A percentile compares a stretch with the other conserved stretches of the same genome.
These are phyloP conservation scores for Calamus simplicifolius DNA, from an alignment of 176 grass and related monocot genomes.

Conservation along the genomic window DNA sequence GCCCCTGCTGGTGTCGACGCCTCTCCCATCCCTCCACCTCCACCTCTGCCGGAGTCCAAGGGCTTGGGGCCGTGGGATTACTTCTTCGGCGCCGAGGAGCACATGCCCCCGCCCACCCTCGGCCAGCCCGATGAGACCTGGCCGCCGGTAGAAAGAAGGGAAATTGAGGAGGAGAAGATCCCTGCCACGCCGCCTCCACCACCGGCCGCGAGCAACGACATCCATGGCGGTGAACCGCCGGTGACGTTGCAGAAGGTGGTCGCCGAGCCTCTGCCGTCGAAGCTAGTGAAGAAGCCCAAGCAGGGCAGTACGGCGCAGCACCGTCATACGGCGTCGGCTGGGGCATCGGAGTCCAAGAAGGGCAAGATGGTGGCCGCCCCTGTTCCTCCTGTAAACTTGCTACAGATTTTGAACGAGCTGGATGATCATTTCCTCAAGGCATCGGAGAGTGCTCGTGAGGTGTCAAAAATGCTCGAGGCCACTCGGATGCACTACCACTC, in stretches of 20 bases:
- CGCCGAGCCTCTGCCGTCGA: constrained; percentile 25
- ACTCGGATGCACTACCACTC: constrained; percentile 94
- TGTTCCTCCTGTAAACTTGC: constrained; percentile 29
- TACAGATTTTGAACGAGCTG: constrained; percentile 49
- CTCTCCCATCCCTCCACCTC: constrained; percentile 24
- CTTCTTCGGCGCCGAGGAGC: constrained; percentile 37
- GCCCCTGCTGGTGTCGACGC: neutral
- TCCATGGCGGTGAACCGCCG: constrained; percentile 17
- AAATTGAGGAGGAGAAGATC: constrained; percentile 5
- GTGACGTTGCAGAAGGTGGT: neutral
- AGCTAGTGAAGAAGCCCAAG: constrained; percentile 17
- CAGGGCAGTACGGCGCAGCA: constrained; percentile 25
- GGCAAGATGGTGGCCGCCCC: constrained; percentile 35
- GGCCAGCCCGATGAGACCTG: constrained; percentile 40
- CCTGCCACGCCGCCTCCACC: neutral
- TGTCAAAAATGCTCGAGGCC: constrained; percentile 85
- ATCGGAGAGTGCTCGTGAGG: constrained; percentile 72
- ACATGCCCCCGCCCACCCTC: constrained; percentile 56
- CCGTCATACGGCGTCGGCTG: constrained; percentile 37
- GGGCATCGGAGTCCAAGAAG: constrained; percentile 38
- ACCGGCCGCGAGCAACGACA: constrained; percentile 1
- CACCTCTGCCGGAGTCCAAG: constrained; percentile 14
- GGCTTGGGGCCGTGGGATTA: constrained; percentile 52
- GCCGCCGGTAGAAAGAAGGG: too few species aligned
- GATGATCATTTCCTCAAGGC: constrained; percentile 78